phyloP scores from a whole-genome alignment of 1,284 basidiomycete genomes.

The Microstroma glucosiphilum region DNA sequence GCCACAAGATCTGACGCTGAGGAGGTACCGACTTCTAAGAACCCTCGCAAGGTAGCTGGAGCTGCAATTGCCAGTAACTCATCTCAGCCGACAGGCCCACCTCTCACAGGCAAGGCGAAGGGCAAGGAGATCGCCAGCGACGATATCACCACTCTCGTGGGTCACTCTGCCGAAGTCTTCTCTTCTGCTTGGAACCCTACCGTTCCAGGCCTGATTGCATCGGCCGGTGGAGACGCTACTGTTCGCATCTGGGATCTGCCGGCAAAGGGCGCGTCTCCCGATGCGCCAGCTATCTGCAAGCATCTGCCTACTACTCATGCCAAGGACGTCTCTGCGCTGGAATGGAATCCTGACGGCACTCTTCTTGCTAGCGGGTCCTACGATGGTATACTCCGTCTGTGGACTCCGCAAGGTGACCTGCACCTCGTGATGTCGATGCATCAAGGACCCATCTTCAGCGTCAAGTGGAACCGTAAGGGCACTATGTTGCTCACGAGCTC shows the following conservation, averaged over 20 bases:
- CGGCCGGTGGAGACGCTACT: slow-evolving; percentile 48
- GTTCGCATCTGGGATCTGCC: slow-evolving; percentile 50
- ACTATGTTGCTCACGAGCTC: slow-evolving; percentile 45
- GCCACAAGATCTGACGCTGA: slow-evolving; percentile 3
- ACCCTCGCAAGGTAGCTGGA: neutral
- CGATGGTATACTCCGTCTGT: slow-evolving; percentile 49
- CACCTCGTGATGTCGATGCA: slow-evolving; percentile 51
- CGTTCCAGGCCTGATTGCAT: slow-evolving; percentile 46
- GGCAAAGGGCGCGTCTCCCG: slow-evolving; percentile 15
- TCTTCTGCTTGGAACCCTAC: slow-evolving; percentile 49
- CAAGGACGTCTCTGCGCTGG: slow-evolving; percentile 47
- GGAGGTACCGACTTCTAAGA: neutral
- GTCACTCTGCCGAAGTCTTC: slow-evolving; percentile 47
- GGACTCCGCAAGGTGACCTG: slow-evolving; percentile 50
- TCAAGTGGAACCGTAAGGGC: slow-evolving; percentile 49
- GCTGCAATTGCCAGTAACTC: neutral
- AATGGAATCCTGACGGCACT: slow-evolving; percentile 51
- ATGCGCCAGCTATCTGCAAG: slow-evolving; percentile 44
- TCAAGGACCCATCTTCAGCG: slow-evolving; percentile 48
- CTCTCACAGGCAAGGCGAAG: slow-evolving; percentile 6
- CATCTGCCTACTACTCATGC: slow-evolving; percentile 47
- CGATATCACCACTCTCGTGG: slow-evolving; percentile 31
- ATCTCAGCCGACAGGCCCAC: neutral
- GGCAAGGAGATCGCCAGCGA: slow-evolving; percentile 19
- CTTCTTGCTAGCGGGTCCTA: slow-evolving; percentile 48